phyloP scores from a whole-genome alignment of 2,329 filamentous ascomycete species.

The Aspergillus latus region DNA sequence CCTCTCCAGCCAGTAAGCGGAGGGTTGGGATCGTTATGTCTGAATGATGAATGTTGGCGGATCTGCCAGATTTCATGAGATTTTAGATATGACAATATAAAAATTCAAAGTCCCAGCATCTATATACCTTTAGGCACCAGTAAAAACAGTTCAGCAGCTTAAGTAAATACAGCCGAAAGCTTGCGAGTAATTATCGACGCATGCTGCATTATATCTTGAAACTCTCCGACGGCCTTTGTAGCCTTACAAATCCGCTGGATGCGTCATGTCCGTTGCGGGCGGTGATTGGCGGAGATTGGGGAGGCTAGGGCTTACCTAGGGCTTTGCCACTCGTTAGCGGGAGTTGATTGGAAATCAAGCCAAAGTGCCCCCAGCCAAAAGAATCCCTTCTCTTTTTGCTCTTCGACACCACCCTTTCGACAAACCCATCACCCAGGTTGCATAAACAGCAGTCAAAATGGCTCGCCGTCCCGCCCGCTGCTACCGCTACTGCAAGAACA shows the following conservation, averaged over 20 bases:
- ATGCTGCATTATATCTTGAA: slow-evolving; percentile 3
- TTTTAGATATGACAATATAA: slow-evolving; percentile 27
- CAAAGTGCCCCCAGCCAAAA: slow-evolving; percentile 29
- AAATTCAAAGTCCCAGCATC: slow-evolving; percentile 15
- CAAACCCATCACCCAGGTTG: slow-evolving; percentile 42
- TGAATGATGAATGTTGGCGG: slow-evolving; percentile 19
- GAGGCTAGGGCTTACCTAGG: slow-evolving; percentile 41
- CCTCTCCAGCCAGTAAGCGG: slow-evolving; percentile 55
- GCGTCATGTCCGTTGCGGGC: slow-evolving; percentile 13
- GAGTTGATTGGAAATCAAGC: slow-evolving; percentile 46
- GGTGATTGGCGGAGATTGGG: slow-evolving; percentile 26
- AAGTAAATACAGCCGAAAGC: background rate
- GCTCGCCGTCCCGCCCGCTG: slow-evolving; percentile 98
- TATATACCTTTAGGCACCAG: background rate
- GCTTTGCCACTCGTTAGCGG: slow-evolving; percentile 43
- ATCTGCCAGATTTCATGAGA: slow-evolving; percentile 16
- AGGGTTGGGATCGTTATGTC: slow-evolving; percentile 22
- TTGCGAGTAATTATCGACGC: background rate
- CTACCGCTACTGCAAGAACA: slow-evolving; percentile 99
- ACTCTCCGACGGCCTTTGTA: slow-evolving; percentile 3
- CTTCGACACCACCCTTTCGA: slow-evolving; percentile 38
- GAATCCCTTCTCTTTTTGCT: slow-evolving; percentile 32
- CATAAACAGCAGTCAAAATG: slow-evolving; percentile 75
- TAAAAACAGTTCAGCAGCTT: background rate
- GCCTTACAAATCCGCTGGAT: slow-evolving; percentile 24